A percentile compares a stretch with the other conserved stretches of the same genome.
Conservation (phyloP, 1,284 basidiomycete species). For the Microbotryum violaceum region DNA sequence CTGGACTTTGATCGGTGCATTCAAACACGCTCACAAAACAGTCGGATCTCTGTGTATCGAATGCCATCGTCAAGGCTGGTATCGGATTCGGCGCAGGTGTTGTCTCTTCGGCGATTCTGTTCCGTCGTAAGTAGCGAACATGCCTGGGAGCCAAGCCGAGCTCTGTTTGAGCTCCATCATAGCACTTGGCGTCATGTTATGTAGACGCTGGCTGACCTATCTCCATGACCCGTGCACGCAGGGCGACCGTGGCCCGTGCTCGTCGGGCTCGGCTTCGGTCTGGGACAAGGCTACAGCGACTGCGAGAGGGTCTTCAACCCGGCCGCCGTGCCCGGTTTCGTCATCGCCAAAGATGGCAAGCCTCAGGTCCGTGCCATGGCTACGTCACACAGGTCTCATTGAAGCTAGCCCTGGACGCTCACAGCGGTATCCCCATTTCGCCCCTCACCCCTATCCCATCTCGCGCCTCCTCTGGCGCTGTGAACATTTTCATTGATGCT, state of each 20-base stretch:
- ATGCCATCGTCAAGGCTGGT: conserved; percentile 58
- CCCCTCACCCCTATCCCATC: neutral
- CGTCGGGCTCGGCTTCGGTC: conserved; percentile 81
- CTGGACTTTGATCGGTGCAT: neutral
- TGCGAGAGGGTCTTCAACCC: conserved; percentile 36
- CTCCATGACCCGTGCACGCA: conserved; percentile 40
- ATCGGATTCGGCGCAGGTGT: conserved; percentile 92
- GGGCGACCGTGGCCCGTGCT: conserved; percentile 96
- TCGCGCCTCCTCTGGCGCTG: neutral
- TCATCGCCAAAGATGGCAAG: conserved; percentile 12
- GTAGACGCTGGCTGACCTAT: neutral
- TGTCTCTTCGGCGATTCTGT: conserved; percentile 85
- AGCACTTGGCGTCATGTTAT: neutral
- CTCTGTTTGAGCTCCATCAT: neutral
- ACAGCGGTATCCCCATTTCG: neutral
- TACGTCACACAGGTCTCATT: neutral
- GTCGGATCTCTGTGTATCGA: conserved; percentile 42
- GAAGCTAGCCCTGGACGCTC: neutral
- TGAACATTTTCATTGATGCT: too few species aligned
- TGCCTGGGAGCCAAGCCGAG: neutral
- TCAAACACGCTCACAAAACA: neutral
- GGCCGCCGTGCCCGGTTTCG: conserved; percentile 33
- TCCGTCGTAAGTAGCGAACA: conserved; percentile 66
- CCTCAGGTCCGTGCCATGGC: conserved; percentile 11
- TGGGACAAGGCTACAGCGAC: conserved; percentile 41